Evolutionary conservation across 2,329 filamentous ascomycete species (phyloP).

Genomic region (Alternaria infectoria): DNA sequence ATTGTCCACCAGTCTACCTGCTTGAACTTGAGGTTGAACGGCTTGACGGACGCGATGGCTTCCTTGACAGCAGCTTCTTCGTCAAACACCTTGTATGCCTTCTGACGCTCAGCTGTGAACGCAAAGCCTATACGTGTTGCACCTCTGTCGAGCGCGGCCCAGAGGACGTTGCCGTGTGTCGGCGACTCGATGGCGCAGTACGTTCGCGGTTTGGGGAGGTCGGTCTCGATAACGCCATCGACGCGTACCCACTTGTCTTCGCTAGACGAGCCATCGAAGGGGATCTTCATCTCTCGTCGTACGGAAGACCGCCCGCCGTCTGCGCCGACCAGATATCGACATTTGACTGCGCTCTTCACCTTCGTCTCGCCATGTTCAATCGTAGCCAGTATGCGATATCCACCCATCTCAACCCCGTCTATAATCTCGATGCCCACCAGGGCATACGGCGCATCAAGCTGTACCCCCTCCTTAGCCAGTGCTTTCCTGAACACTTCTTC

Average conservation of each 20-base stretch:
- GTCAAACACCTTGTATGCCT: slow-evolving; percentile 45
- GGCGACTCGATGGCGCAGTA: slow-evolving; percentile 59
- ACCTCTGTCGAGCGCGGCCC: slow-evolving; percentile 61
- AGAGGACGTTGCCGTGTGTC: slow-evolving; percentile 62
- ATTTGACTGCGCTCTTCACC: slow-evolving; percentile 38
- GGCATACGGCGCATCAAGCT: slow-evolving; percentile 46
- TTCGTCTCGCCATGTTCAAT: slow-evolving; percentile 38
- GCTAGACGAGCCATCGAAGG: slow-evolving; percentile 57
- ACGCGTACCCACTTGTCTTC: slow-evolving; percentile 63
- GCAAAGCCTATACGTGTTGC: slow-evolving; percentile 62
- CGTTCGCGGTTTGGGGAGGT: slow-evolving; percentile 56
- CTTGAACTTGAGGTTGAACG: slow-evolving; percentile 49
- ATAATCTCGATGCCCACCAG: slow-evolving; percentile 50
- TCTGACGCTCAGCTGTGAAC: slow-evolving; percentile 52
- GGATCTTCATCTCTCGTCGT: slow-evolving; percentile 53
- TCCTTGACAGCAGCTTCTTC: slow-evolving; percentile 48
- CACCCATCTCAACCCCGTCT: slow-evolving; percentile 31
- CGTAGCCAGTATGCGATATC: slow-evolving; percentile 36
- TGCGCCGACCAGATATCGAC: slow-evolving; percentile 59
- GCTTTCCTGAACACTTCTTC: slow-evolving; percentile 60
- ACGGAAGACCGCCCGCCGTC: slow-evolving; percentile 61
- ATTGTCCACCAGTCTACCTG: slow-evolving; percentile 55
- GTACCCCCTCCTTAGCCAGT: slow-evolving; percentile 45
- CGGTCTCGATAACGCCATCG: slow-evolving; percentile 58
- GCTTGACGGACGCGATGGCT: slow-evolving; percentile 49